Percentiles rank a stretch among this genome's conserved stretches.
Evolutionary conservation across 495 filamentous ascomycete species (phyloP).

Genomic region (Talaromyces wortmannii): DNA sequence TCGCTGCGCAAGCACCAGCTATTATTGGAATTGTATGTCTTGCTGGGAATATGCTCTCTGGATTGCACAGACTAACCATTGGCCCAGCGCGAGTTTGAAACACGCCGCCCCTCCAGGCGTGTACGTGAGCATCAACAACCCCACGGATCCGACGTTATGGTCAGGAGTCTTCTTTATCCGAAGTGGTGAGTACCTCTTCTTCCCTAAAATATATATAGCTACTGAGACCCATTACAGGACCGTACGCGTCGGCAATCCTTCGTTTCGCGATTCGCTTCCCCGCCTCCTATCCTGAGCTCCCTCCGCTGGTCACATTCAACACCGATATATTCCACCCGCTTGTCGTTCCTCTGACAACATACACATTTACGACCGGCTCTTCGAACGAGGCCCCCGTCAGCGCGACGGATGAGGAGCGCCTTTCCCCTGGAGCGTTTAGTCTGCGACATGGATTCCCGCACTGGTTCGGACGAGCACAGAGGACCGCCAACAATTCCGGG

Average conservation of each 20-base stretch:
- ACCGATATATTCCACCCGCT: constrained; percentile 94
- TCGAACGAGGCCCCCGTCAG: constrained; percentile 65
- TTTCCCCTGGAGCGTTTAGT: constrained; percentile 83
- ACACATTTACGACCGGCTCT: constrained; percentile 76
- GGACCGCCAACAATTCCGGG: constrained; percentile 21
- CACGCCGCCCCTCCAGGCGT: constrained; percentile 75
- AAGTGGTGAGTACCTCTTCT: constrained; percentile 51
- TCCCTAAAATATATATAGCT: not conserved
- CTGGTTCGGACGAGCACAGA: constrained; percentile 62
- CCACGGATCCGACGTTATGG: constrained; percentile 75
- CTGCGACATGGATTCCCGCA: constrained; percentile 82
- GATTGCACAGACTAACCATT: not conserved
- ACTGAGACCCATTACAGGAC: constrained; percentile 44
- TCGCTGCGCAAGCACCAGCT: constrained; percentile 59
- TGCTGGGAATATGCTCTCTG: not conserved
- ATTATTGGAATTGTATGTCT: constrained; percentile 67
- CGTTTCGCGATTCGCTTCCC: constrained; percentile 89
- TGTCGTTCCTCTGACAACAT: constrained; percentile 81
- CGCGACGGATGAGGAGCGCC: constrained; percentile 69
- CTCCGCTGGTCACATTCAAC: constrained; percentile 78
- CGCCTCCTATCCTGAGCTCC: constrained; percentile 65
- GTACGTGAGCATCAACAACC: constrained; percentile 70
- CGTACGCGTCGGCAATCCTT: constrained; percentile 80
- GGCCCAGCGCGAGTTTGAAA: constrained; percentile 67
- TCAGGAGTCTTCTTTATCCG: constrained; percentile 85